phyloP scores from a whole-genome alignment of 768 basidiomycete genomes.

The Trametopsis cervina region DNA sequence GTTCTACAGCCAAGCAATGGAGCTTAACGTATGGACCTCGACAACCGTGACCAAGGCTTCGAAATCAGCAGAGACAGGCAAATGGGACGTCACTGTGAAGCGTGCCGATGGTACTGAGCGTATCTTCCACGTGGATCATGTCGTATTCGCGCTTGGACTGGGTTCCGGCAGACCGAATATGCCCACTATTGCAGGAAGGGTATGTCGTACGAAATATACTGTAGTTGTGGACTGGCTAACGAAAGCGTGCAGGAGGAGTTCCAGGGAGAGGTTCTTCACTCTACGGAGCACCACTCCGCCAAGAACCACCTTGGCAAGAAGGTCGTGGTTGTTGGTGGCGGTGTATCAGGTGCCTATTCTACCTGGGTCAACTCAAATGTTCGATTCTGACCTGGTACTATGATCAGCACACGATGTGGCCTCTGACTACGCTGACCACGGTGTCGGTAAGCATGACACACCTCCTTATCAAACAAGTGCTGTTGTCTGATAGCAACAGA shows the following conservation, averaged over 20 bases:
- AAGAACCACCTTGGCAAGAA: conserved; percentile 59
- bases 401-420: conserved; percentile 40
- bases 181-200: conserved; percentile 26
- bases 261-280: conserved; percentile 59
- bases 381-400: too few relatives aligned
- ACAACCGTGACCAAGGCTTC: conserved; percentile 23
- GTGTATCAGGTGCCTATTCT: conserved; percentile 41
- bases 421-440: conserved; percentile 36
- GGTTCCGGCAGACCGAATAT: conserved; percentile 32
- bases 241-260: conserved; percentile 38
- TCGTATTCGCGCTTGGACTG: conserved; percentile 34
- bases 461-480: neutral
- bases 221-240: too few relatives aligned
- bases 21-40: conserved; percentile 60
- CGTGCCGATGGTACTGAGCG: conserved; percentile 29
- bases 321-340: conserved; percentile 62
- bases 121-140: conserved; percentile 25
- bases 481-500: conserved; percentile 27
- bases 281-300: conserved; percentile 46
- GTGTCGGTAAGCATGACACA: conserved; percentile 30
- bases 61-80: conserved; percentile 16
- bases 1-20: conserved; percentile 50
- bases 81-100: conserved; percentile 25
- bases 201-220: too few relatives aligned
- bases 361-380: too few relatives aligned